These are phyloP conservation scores for Penicillium malachiteum DNA, from an alignment of 495 filamentous ascomycete genomes.

Conservation along the genomic window DNA sequence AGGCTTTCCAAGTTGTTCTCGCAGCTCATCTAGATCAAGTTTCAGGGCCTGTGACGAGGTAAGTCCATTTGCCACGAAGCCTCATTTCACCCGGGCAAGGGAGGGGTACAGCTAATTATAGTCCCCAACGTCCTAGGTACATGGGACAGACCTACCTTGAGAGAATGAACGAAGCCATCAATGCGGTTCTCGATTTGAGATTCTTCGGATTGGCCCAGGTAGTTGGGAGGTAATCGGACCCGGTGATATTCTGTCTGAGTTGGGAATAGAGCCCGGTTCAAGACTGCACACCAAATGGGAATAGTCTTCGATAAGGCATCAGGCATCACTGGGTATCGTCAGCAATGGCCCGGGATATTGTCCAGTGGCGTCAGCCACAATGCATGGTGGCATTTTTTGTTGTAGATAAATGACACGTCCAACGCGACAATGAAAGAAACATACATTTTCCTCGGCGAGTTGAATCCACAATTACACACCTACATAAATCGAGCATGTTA, in stretches of 20 bases:
- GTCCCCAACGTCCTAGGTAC: neutral
- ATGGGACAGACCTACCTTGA: constrained; percentile 43
- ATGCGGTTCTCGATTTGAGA: constrained; percentile 72
- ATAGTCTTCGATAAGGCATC: constrained; percentile 92
- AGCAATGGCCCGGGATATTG: neutral
- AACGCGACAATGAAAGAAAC: constrained; percentile 15
- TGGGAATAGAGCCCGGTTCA: constrained; percentile 80
- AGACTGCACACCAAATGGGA: constrained; percentile 85
- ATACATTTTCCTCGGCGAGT: constrained; percentile 84
- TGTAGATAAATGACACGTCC: neutral
- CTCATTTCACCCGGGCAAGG: constrained; percentile 10
- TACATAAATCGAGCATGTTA: constrained; percentile 23
- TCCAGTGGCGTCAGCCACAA: constrained; percentile 13
- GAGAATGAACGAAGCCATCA: constrained; percentile 61
- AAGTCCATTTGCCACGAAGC: neutral
- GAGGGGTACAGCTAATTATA: neutral
- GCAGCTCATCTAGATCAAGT: constrained; percentile 46
- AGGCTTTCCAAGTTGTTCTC: constrained; percentile 37
- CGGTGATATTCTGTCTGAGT: constrained; percentile 42
- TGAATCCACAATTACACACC: constrained; percentile 93
- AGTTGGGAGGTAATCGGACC: constrained; percentile 64
- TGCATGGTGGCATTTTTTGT: neutral
- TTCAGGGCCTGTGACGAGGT: constrained; percentile 38
- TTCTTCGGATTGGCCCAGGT: constrained; percentile 71
- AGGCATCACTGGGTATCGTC: constrained; percentile 63